Percentiles rank a stretch among this genome's conserved stretches.
Conservation (phyloP, 176 grass and related monocot genomes). For the sorghum (Sorghum bicolor) region Sorghum_bicolor_NCBIv3 NC_012873.2:52589001-52589500, state of each 20-base stretch:
- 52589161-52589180: background rate
- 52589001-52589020: background rate
- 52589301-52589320: conserved; percentile 36
- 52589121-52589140: no score
- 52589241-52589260: background rate
- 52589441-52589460: conserved; percentile 80
- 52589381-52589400: conserved; percentile 63
- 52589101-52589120: no score
- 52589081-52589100: no score
- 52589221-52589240: background rate
- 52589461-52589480: conserved; percentile 74
- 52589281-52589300: background rate
- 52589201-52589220: background rate
- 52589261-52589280: background rate
- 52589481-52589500: conserved; percentile 64
- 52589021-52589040: background rate
- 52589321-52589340: conserved; percentile 61
- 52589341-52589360: conserved; percentile 73
- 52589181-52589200: background rate
- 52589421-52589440: conserved; percentile 92
- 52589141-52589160: no score
- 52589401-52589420: conserved; percentile 71
- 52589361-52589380: conserved; percentile 46
- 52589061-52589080: no score
- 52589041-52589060: background rate